phyloP scores from a whole-genome alignment of 2,329 filamentous ascomycete genomes.

The Talaromyces sp. region DNA sequence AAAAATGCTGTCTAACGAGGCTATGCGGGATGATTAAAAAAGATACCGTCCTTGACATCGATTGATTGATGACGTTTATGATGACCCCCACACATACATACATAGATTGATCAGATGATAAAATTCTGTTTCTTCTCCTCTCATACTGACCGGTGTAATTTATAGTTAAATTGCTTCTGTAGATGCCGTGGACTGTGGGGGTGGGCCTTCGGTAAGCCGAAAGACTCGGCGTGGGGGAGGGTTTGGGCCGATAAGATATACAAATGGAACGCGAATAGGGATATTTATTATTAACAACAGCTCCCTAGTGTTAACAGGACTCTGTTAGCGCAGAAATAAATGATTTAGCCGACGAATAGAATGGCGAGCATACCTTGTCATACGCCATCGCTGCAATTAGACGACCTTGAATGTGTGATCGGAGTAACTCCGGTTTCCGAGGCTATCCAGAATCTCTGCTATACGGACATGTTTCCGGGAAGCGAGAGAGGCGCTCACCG shows the following conservation, averaged over 20 bases:
- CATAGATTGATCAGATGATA: not conserved
- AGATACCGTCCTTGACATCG: not conserved
- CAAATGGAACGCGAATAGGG: not conserved
- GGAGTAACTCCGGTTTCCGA: slow-evolving; percentile 9
- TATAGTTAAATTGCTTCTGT: not conserved
- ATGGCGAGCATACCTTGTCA: not conserved
- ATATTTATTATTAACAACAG: not conserved
- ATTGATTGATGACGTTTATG: not conserved
- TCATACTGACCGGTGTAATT: not conserved
- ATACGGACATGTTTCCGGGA: slow-evolving; percentile 8
- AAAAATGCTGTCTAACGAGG: not conserved
- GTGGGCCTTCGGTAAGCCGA: not conserved
- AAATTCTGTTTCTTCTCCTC: not conserved
- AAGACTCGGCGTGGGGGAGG: not conserved
- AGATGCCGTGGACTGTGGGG: not conserved
- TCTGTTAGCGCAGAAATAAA: not conserved
- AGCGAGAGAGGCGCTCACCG: not conserved
- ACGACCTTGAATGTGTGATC: not conserved
- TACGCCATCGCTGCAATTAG: not conserved
- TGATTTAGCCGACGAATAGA: not conserved
- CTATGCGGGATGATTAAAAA: not conserved
- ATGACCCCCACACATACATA: not conserved
- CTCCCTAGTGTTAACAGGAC: not conserved
- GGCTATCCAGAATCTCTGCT: not conserved
- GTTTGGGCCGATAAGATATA: not conserved